Conservation (phyloP, 108 stramenopile species). For the Bacterosira constricta region DNA sequence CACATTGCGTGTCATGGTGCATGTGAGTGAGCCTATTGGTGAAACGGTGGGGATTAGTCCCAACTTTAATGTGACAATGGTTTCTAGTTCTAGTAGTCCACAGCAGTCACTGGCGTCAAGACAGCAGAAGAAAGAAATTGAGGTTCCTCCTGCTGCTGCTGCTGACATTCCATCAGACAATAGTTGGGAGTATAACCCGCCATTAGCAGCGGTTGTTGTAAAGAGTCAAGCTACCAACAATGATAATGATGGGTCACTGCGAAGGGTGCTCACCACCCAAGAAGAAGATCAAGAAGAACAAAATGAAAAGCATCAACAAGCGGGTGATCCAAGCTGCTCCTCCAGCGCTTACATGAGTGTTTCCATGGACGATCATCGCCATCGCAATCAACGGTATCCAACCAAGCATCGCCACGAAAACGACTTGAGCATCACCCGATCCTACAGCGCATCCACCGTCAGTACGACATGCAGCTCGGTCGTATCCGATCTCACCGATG, state of each 20-base stretch:
- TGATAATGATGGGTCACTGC: not conserved
- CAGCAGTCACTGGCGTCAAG: not conserved
- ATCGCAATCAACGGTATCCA: not conserved
- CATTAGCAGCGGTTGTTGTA: not conserved
- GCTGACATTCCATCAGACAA: not conserved
- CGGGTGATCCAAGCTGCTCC: slow-evolving; percentile 10
- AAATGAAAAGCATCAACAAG: too few species aligned
- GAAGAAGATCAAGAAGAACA: not conserved
- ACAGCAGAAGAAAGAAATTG: not conserved
- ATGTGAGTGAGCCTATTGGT: slow-evolving; percentile 9
- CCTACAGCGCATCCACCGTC: not conserved
- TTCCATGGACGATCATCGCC: not conserved
- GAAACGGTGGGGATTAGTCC: not conserved
- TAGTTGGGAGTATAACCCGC: not conserved
- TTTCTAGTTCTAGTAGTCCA: not conserved
- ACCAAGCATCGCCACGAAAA: not conserved
- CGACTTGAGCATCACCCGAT: not conserved
- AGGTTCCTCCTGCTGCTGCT: not conserved
- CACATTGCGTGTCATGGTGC: slow-evolving; percentile 21
- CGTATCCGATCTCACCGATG: slow-evolving; percentile 2
- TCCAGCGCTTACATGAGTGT: slow-evolving; percentile 22
- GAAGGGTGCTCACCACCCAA: not conserved
- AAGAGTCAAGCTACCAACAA: not conserved
- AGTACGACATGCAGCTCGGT: not conserved
- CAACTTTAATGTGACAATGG: not conserved